phyloP scores from a whole-genome alignment of 164 flowering plant species.

The Vitis cinerea region DNA sequence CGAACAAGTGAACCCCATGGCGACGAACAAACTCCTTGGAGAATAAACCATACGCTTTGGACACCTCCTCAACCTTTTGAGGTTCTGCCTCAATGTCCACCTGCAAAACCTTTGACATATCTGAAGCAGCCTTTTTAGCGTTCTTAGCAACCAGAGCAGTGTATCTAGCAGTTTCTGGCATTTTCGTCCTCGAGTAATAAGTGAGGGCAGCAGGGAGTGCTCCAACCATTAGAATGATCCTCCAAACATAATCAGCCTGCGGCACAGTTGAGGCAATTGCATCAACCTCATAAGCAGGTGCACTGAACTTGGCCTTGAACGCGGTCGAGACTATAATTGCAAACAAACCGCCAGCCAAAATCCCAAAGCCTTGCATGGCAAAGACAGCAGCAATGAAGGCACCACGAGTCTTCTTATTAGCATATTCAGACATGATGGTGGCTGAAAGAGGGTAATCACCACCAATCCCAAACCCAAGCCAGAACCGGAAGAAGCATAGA shows the following conservation, averaged over 20 bases:
- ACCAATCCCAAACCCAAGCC: slow-evolving; percentile 91
- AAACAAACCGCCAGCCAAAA: slow-evolving; percentile 67
- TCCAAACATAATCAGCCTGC: slow-evolving; percentile 68
- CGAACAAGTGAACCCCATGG: slow-evolving; percentile 62
- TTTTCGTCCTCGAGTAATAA: slow-evolving; percentile 79
- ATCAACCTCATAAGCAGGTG: slow-evolving; percentile 45
- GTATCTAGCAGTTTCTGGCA: slow-evolving; percentile 88
- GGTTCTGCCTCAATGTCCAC: slow-evolving; percentile 41
- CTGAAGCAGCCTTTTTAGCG: slow-evolving; percentile 59
- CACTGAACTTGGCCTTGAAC: slow-evolving; percentile 39
- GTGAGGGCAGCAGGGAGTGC: slow-evolving; percentile 71
- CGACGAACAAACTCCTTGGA: slow-evolving; percentile 37
- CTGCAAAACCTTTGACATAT: slow-evolving; percentile 57
- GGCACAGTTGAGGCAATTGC: slow-evolving; percentile 48
- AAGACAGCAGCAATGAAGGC: slow-evolving; percentile 85
- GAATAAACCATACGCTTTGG: slow-evolving; percentile 38
- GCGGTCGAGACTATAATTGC: slow-evolving; percentile 51
- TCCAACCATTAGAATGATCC: slow-evolving; percentile 71
- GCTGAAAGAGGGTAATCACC: slow-evolving; percentile 94
- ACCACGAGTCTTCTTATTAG: slow-evolving; percentile 84
- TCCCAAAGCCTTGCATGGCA: slow-evolving; percentile 89
- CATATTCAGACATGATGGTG: slow-evolving; percentile 87
- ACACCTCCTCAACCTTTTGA: slow-evolving; percentile 21
- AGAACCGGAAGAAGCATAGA: slow-evolving; percentile 85
- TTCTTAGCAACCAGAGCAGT: slow-evolving; percentile 82